Evolutionary conservation across 2,329 filamentous ascomycete genomes (phyloP), one percentile per base, ranked within the genome.

Genomic region (Penicillium sp.): DNA sequence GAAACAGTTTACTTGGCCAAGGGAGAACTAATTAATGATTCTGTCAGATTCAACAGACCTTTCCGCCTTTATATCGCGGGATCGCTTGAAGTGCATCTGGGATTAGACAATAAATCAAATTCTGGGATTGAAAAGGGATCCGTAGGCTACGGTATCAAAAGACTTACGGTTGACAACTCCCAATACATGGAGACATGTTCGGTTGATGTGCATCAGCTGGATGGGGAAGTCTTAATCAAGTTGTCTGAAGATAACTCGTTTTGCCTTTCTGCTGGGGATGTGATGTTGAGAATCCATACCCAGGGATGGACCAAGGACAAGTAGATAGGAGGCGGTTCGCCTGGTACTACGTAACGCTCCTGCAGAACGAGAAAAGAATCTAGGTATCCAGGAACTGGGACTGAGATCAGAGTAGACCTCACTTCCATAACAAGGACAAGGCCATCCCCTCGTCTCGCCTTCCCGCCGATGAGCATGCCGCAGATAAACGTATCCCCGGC

Each of bases 191-290:
- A 18, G 24, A 32, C 9, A 13, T 7, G 31, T 36, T 11, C 44
- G 5, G 24, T 47, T 36, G 44, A 47, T 47, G 44, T 47, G 44
- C 27, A 22, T n/a, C 44, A 32, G 29, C 29, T 47, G 13, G 44
- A 47, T 10, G 31, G 44, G 11, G 44, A 47, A 36, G 24, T 50
- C 18, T 21, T 34, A 32, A 18, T 43, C 22, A 6, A 10, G 18
- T 22, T 47, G 31, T 47, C 44, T 11, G 44, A 36, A 36, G 44
- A 47, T 47, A 29, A 47, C 13, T 27, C 44, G 36, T 34, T 47
- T 36, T 47, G 27, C 18, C 44, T 47, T 13, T 27, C 18, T 18
- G 34, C 47, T 40, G 47, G 47, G 47, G 38, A 49, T 49, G 47
- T 43, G 47, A 22, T 42, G 36, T 16, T 40, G 29, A 49, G 42